A percentile compares a stretch with the other conserved stretches of the same genome.
Conservation (phyloP, 2,329 filamentous ascomycete species). For the Knoxdaviesia proteae region DNA sequence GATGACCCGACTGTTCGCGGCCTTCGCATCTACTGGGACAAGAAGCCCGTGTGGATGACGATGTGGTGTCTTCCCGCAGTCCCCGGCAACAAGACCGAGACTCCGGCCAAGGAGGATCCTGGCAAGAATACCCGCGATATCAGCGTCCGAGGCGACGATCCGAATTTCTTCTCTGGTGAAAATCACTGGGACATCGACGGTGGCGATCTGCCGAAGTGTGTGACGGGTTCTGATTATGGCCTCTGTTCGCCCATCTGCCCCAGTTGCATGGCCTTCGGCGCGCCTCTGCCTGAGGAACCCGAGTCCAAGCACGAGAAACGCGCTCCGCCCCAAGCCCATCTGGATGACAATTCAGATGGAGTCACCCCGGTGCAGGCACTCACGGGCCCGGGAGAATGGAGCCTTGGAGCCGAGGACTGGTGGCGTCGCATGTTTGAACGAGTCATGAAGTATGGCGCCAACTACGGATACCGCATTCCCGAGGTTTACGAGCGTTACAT, state of each 20-base stretch:
- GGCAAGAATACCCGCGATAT: too few species aligned
- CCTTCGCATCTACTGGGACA: too few species aligned
- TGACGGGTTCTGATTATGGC: not conserved
- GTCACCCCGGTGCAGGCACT: not conserved
- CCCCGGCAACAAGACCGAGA: too few species aligned
- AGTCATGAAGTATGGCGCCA: conserved; percentile 5
- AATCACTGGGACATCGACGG: too few species aligned
- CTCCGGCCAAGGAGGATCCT: too few species aligned
- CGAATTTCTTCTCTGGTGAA: too few species aligned
- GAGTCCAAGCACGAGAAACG: not conserved
- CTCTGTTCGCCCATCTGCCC: not conserved
- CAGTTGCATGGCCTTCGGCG: not conserved
- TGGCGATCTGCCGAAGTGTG: not conserved
- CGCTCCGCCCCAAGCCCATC: not conserved
- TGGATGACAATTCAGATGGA: not conserved
- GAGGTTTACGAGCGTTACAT: not conserved
- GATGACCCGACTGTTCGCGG: too few species aligned
- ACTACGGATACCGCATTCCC: not conserved
- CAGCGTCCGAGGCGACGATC: too few species aligned
- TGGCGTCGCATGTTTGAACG: conserved; percentile 18
- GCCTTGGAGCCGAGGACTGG: conserved; percentile 8
- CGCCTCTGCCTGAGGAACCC: not conserved
- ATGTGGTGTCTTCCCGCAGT: too few species aligned
- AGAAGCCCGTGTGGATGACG: too few species aligned
- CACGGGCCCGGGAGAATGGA: not conserved